Evolutionary conservation across 2,329 filamentous ascomycete genomes (phyloP).

Genomic region (Penicillium digitatum): DNA sequence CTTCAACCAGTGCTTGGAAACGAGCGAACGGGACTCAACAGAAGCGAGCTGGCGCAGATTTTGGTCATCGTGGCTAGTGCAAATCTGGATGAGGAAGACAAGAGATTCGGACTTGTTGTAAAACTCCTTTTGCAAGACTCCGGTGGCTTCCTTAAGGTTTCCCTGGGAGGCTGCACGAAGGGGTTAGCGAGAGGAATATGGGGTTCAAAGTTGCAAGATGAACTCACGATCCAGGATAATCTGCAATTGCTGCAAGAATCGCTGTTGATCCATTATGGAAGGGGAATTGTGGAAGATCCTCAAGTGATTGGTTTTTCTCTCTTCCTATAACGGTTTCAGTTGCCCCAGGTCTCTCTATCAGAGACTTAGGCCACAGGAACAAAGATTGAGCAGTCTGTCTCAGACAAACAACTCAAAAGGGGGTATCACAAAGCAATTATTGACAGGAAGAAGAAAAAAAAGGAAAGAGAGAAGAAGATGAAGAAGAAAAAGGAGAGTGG

Average conservation of each 20-base stretch:
- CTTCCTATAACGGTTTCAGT: not conserved
- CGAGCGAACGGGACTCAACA: conserved; percentile 80
- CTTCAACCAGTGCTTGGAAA: conserved; percentile 78
- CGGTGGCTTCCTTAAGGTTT: conserved; percentile 83
- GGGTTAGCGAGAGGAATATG: conserved; percentile 16
- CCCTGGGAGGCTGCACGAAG: conserved; percentile 70
- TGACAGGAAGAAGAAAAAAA: conserved; percentile 15
- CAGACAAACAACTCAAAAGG: conserved; percentile 29
- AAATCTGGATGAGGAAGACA: conserved; percentile 79
- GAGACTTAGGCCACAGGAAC: conserved; percentile 15
- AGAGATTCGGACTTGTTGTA: conserved; percentile 82
- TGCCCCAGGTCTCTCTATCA: conserved; percentile 14
- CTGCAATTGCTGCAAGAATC: conserved; percentile 82
- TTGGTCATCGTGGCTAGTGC: conserved; percentile 68
- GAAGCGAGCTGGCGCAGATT: conserved; percentile 84
- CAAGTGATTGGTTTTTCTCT: conserved; percentile 8
- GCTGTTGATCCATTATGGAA: conserved; percentile 68
- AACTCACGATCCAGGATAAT: conserved; percentile 77
- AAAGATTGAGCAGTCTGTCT: conserved; percentile 29
- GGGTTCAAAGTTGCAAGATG: conserved; percentile 24
- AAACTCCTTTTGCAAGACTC: conserved; percentile 87
- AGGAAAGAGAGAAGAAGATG: conserved; percentile 20
- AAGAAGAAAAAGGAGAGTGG: conserved; percentile 20
- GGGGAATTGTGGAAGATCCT: conserved; percentile 2
- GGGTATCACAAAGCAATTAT: conserved; percentile 33